Base-by-base conservation (phyloP, 306 rosid species). In the Luffa acutangula region DNA sequence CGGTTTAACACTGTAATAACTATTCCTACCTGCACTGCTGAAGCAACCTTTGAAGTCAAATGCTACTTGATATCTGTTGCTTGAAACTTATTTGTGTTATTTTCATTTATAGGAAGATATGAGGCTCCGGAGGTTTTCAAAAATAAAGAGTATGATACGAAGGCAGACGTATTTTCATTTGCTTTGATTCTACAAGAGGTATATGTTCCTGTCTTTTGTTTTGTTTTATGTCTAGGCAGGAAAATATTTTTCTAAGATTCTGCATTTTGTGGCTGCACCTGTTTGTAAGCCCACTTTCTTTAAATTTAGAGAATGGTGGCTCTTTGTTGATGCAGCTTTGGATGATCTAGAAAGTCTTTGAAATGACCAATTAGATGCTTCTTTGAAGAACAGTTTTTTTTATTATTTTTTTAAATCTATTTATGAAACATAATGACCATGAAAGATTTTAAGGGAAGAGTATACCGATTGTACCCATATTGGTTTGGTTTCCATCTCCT, bases 111-210 rank as follows among this genome's bases (percentile, higher is more conserved):
- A 95, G 97, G 97, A 82, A 89, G 97, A 79, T 95, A 95, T 77
- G 83, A 89, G 76, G 97, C 97, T 84, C 98, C 97, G 10, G 98
- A 94, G 89, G 98, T 91, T 89, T 94, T 82, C 80, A 87, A 75
- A 80, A 85, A 81, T 34, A 91, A 87, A 86, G 97, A 91, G 81
- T 95, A 92, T 83, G 98, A 86, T 79, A 95, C 97, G 20, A 95
- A 95, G 88, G 97, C 89, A 81, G 98, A 95, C 83, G 96, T 95
- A 21, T 94, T 92, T 88, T 92, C 97, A 57, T 95, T 95, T 85
- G 97, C 93, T 63, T 82, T 92, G 78, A 92, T 95, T 86, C 84
- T 95, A 62, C 97, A 92, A 89, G 97, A 92, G 98, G 97, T 92
- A 92, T 81, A 37, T 51, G 43, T 70, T 80, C 81, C 69, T 77